Evolutionary conservation across 495 filamentous ascomycete species (phyloP), one percentile per base, ranked within the genome.

Genomic region (Neurospora hispaniola): DNA sequence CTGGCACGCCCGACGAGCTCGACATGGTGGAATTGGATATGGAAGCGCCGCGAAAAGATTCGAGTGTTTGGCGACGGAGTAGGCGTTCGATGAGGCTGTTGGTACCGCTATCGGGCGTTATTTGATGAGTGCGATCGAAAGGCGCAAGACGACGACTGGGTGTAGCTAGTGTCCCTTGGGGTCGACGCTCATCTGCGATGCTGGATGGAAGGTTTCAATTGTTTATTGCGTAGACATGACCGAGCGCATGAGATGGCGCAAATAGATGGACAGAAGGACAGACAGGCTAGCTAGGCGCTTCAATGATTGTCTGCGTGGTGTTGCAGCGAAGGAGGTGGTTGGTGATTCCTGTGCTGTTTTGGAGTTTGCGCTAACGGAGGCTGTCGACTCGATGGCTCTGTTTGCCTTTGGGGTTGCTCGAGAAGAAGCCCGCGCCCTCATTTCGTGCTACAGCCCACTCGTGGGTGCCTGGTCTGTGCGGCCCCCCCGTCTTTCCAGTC

Each of bases 1-100:
- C 94, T 76, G 92, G 92, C 4, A 92, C 89, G 73, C 90, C 92
- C 70, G 94, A 95, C 5, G 93, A 94, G 74, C 92, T 89, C 76
- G 86, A 88, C 86, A 88, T 88, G 38, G 11, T 74, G 72, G 38
- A 18, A 16, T 59, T 72, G 54, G 11, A 40, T 11, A 40, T 40
- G n/a, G n/a, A 23, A 41, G 14, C 42, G 54, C 31, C 6, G 23
- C 69, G 11, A 54, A 35, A n/a, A 0, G 43, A 35, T 46, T 70
- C 54, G 54, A 35, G 54, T 66, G 4, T 66, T 18, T 66, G 54
- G 27, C 27, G 27, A 18, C 54, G 54, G 54, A 66, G 54, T 11
- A 38, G 23, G 54, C 14, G 27, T 66, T 66, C 54, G 12, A 35
- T 66, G 1, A 1, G 7, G 27, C 14, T 31, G 14, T 27, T 66